Base-by-base conservation (phyloP, 176 grass and related monocot species). In the Pontederia crassipes region DNA sequence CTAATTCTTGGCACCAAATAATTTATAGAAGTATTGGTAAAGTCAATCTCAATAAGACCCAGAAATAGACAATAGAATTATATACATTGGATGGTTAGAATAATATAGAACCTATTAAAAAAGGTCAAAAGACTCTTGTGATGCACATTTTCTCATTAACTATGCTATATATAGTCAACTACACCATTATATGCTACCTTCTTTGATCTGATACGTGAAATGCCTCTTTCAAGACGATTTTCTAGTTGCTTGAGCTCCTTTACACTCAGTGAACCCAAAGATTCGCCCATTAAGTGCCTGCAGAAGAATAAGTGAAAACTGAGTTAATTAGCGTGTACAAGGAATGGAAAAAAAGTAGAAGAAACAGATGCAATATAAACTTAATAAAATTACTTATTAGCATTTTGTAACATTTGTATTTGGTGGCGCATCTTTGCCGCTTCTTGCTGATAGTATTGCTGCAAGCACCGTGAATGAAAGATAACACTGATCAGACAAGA, bases 201-300 rank as follows among this genome's bases (percentile, higher is more conserved):
- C 69, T 76, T 79, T 9, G 82, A 76, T 64, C 86, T 85, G 78
- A 89, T 79, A 72, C 84, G 85, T 32, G 82, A 64, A 32, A 89
- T 85, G 78, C 86, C 75, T 82, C 81, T 89, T 77, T 89, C 86
- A 5, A 89, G 78, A 20, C 86, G 78, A 47, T 62, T 85, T 65
- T 89, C 86, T 1, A 89, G 78, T 53, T 89, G 86, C 64, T 89
- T 89, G 54, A 89, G 79, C 72, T 89, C 86, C 64, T 85, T 89
- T 12, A 82, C 72, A 35, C 68, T 76, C 12, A 85, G 55, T 66
- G 84, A 76, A 16, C 60, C 47, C 64, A 89, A 67, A 47, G 82
- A 67, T 51, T 89, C 86, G 47, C 86, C 82, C 65, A 79, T 58
- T 48, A 89, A 66, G 65, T 89, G 86, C 64, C 86, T 89, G 11